These are phyloP conservation scores for Neofusicoccum cordaticola DNA, from an alignment of 2,329 filamentous ascomycete species.

Conservation along the genomic window DNA sequence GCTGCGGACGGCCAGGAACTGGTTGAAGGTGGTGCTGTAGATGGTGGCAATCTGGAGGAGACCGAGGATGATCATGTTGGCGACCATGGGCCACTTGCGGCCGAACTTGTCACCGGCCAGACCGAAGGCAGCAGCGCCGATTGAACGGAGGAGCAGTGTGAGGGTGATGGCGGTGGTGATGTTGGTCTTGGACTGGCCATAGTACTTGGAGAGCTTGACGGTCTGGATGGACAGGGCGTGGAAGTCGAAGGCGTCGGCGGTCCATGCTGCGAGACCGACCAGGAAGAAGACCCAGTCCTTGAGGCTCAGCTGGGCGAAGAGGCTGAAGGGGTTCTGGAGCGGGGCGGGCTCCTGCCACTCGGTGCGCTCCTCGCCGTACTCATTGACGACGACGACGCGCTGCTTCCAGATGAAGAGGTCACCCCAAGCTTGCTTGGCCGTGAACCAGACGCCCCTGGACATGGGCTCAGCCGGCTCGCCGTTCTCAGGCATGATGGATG, in stretches of 20 bases:
- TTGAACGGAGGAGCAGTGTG: conserved; percentile 69
- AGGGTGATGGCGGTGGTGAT: conserved; percentile 74
- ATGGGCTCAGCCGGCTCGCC: conserved; percentile 62
- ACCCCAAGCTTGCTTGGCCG: conserved; percentile 60
- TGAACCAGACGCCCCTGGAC: conserved; percentile 62
- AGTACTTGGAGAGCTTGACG: conserved; percentile 63
- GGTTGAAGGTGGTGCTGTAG: conserved; percentile 67
- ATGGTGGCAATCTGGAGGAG: conserved; percentile 74
- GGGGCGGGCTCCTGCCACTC: conserved; percentile 68
- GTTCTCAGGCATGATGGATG: neutral
- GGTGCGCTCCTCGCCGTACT: conserved; percentile 60
- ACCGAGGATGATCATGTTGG: conserved; percentile 72
- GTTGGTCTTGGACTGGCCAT: conserved; percentile 60
- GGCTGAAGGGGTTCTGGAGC: conserved; percentile 67
- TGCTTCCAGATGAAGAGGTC: conserved; percentile 75
- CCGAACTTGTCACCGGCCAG: conserved; percentile 76
- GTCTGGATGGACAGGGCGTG: conserved; percentile 78
- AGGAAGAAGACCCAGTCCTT: conserved; percentile 73
- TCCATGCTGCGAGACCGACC: conserved; percentile 74
- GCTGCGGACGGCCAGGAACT: conserved; percentile 72
- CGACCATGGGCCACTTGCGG: conserved; percentile 79
- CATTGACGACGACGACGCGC: conserved; percentile 64
- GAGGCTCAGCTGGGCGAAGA: conserved; percentile 62
- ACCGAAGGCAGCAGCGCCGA: conserved; percentile 75
- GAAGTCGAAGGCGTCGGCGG: conserved; percentile 80